A percentile compares a stretch with the other conserved stretches of the same genome.
phyloP scores from a whole-genome alignment of 2,329 filamentous ascomycete species.

The Diaporthe sp. region DNA sequence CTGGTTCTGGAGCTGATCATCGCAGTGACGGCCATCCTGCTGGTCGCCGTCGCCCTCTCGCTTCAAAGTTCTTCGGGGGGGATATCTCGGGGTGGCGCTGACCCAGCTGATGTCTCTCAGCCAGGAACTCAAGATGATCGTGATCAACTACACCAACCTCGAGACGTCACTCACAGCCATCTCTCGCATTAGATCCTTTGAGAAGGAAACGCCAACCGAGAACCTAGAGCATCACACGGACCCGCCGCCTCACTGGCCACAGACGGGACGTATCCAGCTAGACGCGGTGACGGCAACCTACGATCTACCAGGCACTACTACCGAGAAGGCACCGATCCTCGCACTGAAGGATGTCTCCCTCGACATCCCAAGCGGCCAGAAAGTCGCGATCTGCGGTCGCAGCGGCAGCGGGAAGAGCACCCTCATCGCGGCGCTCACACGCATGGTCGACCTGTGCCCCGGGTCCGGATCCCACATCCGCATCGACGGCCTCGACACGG shows the following conservation, averaged over 20 bases:
- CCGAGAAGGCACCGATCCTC: slow-evolving; percentile 19
- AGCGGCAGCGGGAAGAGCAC: slow-evolving; percentile 37
- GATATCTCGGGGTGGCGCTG: slow-evolving; percentile 12
- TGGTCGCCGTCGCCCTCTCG: slow-evolving; percentile 52
- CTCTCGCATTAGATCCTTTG: slow-evolving; percentile 40
- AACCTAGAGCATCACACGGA: slow-evolving; percentile 34
- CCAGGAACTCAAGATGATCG: slow-evolving; percentile 39
- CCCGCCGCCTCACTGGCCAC: neutral
- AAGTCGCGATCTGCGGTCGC: slow-evolving; percentile 10
- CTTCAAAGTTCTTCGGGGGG: neutral
- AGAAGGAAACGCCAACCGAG: slow-evolving; percentile 36
- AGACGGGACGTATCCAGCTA: neutral
- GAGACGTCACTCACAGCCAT: slow-evolving; percentile 43
- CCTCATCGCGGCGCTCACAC: slow-evolving; percentile 47
- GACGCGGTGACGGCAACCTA: slow-evolving; percentile 12
- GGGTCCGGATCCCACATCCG: slow-evolving; percentile 58
- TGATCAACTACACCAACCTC: slow-evolving; percentile 40
- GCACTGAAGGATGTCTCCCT: slow-evolving; percentile 42
- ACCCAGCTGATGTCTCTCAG: neutral
- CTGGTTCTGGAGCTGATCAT: slow-evolving; percentile 63
- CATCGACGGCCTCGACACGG: slow-evolving; percentile 55
- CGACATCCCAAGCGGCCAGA: slow-evolving; percentile 37
- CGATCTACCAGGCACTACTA: neutral
- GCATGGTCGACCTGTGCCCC: slow-evolving; percentile 53
- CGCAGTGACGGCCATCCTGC: slow-evolving; percentile 55